Percentiles rank a stretch among this genome's conserved stretches.
Conservation (phyloP, 129 eudicot genomes). For the Pittosporum tobira region DNA sequence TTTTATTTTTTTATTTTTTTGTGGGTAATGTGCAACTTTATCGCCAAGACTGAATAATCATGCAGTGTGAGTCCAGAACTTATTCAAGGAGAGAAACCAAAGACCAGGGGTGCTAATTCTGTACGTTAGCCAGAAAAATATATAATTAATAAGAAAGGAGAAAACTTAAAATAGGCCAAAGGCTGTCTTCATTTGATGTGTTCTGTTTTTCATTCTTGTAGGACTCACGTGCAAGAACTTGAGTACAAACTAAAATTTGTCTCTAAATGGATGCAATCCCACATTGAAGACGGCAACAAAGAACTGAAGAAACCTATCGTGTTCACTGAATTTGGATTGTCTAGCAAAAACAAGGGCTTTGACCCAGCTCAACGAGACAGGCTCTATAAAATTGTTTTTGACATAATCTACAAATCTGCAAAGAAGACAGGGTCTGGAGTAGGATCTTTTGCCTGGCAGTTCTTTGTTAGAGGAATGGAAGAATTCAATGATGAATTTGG, state of each 20-base stretch:
- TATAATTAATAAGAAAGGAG: no score
- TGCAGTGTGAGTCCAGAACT: no score
- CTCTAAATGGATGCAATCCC: conserved; percentile 75
- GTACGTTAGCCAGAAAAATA: not conserved
- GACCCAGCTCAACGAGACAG: conserved; percentile 56
- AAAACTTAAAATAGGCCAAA: no score
- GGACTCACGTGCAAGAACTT: conserved; percentile 55
- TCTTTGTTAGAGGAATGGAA: conserved; percentile 86
- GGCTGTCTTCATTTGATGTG: no score
- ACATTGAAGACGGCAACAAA: conserved; percentile 80
- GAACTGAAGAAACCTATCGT: conserved; percentile 69
- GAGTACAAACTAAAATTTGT: conserved; percentile 60
- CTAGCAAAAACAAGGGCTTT: conserved; percentile 56
- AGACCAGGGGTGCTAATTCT: not conserved
- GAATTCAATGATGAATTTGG: conserved; percentile 78
- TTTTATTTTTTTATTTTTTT: not conserved
- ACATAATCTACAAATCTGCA: conserved; percentile 69
- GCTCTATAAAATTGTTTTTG: conserved; percentile 51
- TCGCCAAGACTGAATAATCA: no score
- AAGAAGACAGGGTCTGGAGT: conserved; percentile 62
- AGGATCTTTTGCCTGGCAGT: conserved; percentile 92
- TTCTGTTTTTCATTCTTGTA: conserved; percentile 11
- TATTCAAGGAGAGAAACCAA: no score
- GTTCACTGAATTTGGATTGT: conserved; percentile 86
- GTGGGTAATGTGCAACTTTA: conserved; percentile 1